These are phyloP conservation scores for Dendryphion nanum DNA, from an alignment of 2,329 filamentous ascomycete species.

Conservation along the genomic window DNA sequence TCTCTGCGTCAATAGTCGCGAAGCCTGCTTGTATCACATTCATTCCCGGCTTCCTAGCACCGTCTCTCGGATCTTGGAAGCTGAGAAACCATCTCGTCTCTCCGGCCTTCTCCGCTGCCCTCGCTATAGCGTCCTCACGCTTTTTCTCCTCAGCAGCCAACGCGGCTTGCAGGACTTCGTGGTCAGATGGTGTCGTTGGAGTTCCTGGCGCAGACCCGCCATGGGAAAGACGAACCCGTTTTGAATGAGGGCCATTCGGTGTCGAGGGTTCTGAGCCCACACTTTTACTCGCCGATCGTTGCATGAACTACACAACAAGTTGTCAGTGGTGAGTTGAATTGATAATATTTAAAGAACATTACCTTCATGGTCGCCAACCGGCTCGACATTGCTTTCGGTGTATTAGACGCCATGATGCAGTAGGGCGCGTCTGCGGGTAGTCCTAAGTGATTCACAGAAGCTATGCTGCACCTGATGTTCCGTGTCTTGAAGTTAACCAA, in stretches of 20 bases:
- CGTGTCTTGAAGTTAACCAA: too few species aligned
- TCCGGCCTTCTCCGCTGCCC: constrained; percentile 60
- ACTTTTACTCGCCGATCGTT: constrained; percentile 70
- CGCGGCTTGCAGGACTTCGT: constrained; percentile 61
- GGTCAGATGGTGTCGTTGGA: constrained; percentile 48
- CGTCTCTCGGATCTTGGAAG: constrained; percentile 47
- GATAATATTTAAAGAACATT: constrained; percentile 4
- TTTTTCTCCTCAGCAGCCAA: constrained; percentile 67
- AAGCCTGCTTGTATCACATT: constrained; percentile 62
- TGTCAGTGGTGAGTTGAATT: constrained; percentile 9
- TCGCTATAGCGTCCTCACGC: constrained; percentile 56
- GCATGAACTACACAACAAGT: constrained; percentile 68
- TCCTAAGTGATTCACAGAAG: too few species aligned
- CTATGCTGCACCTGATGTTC: too few species aligned
- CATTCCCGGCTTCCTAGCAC: constrained; percentile 37
- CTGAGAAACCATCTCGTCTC: constrained; percentile 77
- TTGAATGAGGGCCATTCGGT: constrained; percentile 55
- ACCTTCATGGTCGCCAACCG: constrained; percentile 88
- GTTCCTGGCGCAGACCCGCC: constrained; percentile 32
- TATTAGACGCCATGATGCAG: constrained; percentile 30
- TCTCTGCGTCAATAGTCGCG: constrained; percentile 49
- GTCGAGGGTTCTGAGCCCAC: constrained; percentile 48
- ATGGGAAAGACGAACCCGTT: constrained; percentile 61
- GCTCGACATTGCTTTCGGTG: constrained; percentile 72
- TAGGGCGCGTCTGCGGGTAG: too few species aligned